Evolutionary conservation across 192 early-diverging fungal genomes (phyloP).

Genomic region (Spinellus fusiger): DNA sequence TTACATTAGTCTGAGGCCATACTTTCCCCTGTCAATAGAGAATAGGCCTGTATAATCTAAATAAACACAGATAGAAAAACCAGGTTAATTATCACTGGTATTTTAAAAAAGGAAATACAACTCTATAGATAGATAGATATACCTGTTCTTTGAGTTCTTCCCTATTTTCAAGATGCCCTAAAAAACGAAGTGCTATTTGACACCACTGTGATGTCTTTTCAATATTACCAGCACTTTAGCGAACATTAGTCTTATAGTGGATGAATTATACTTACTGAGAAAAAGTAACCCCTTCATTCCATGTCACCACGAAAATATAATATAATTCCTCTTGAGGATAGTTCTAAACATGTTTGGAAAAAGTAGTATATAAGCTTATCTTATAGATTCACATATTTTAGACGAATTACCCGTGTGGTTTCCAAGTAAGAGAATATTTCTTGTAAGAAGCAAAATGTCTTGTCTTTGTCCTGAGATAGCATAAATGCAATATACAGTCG

Average conservation of each 20-base stretch:
- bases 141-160: background rate
- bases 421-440: background rate
- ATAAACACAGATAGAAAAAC: background rate
- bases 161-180: background rate
- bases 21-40: background rate
- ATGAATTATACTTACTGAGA: background rate
- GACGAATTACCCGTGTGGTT: too few relatives aligned
- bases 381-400: too few relatives aligned
- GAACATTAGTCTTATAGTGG: background rate
- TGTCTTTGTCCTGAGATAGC: background rate
- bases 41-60: background rate
- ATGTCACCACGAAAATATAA: constrained; percentile 2
- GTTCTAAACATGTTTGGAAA: too few relatives aligned
- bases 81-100: background rate
- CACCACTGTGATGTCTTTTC: background rate
- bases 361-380: too few relatives aligned
- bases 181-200: background rate
- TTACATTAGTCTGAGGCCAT: background rate
- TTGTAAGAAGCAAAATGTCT: background rate
- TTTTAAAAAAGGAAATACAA: too few relatives aligned
- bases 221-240: background rate
- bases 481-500: background rate
- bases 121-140: too few relatives aligned
- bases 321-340: constrained; percentile 3
- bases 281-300: constrained; percentile 2